These are phyloP conservation scores for Populus trichocarpa DNA, from an alignment of 441 rosid genomes.

Conservation along the genomic window DNA sequence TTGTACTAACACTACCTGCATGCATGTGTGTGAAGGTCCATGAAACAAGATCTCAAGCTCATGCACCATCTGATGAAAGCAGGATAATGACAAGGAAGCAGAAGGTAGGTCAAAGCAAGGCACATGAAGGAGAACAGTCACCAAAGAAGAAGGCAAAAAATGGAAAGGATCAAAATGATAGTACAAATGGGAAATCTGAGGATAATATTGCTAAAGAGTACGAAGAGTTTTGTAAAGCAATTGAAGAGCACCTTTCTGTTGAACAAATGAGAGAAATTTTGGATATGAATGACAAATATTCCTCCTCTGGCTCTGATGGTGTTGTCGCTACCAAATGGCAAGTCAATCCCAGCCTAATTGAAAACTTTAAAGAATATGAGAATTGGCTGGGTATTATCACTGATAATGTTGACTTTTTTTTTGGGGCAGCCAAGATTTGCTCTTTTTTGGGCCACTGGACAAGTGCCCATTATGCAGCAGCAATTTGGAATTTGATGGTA, in stretches of 20 bases:
- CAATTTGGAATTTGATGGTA: constrained; percentile 50
- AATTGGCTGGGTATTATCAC: neutral
- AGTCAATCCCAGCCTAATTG: constrained; percentile 6
- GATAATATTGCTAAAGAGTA: constrained; percentile 37
- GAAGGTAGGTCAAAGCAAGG: constrained; percentile 56
- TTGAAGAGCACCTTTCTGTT: constrained; percentile 45
- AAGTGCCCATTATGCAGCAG: constrained; percentile 59
- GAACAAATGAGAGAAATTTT: constrained; percentile 62
- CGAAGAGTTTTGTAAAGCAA: constrained; percentile 47
- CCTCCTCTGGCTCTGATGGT: constrained; percentile 47
- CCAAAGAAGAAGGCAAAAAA: constrained; percentile 62
- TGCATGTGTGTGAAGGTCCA: constrained; percentile 40
- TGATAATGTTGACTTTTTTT: neutral
- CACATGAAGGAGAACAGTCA: constrained; percentile 52
- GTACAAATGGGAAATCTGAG: constrained; percentile 27
- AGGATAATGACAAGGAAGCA: constrained; percentile 72
- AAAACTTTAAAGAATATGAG: neutral
- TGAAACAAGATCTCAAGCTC: constrained; percentile 68
- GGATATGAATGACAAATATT: constrained; percentile 54
- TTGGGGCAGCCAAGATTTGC: constrained; percentile 53
- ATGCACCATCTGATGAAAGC: constrained; percentile 50
- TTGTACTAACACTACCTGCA: neutral
- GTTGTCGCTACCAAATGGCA: constrained; percentile 49
- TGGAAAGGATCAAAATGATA: constrained; percentile 28
- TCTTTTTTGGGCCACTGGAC: constrained; percentile 65